Base-by-base conservation (phyloP, 495 filamentous ascomycete genomes). In the Bacidia gigantensis region DNA sequence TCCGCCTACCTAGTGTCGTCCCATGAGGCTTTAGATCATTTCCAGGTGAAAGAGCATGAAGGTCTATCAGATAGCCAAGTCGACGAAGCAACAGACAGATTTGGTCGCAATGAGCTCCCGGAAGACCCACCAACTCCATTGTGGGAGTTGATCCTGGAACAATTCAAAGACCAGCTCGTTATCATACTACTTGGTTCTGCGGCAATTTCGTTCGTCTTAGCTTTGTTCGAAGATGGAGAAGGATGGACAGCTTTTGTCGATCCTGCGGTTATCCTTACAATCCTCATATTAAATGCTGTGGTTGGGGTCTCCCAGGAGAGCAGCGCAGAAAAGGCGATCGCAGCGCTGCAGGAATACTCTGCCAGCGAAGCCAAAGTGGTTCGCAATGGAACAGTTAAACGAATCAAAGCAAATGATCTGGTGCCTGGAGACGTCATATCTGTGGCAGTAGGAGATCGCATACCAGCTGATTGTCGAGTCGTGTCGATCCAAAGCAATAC, bases 231-330 rank as follows among this genome's bases (percentile, higher is more conserved):
- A 65, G 87, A 89, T 45, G 84, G 82, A 45, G 86, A 88, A 51
- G 92, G 85, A 51, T 93, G 88, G 87, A 89, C 89, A 57, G 93
- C 89, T n/a, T 99, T 97, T 66, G 92, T 99, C 52, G 93, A 99
- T 69, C 93, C 93, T 26, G 81, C 76, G 55, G 93, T 99, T 87
- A 99, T 99, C 60, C 75, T 99, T 54, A 96, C 93, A 21, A 99
- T 99, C 63, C 73, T 99, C 35, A 81, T 99, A 57, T 79, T 99
- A 59, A 99, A 99, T 68, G 84, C 93, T 44, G 80, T 97, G 52
- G 93, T 99, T 39, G 93, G 93, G 57, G 93, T 99, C 17, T 95
- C 89, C 42, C 93, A 99, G 75, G 93, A 99, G 73, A 95, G 85
- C 66, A 95, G 88, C 62, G 93, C 93, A 29, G 93, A 99, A 65